A percentile compares a stretch with the other conserved stretches of the same genome.
phyloP scores from a whole-genome alignment of 1,284 basidiomycete species.

The Cutaneotrichosporon daszewskae region DNA sequence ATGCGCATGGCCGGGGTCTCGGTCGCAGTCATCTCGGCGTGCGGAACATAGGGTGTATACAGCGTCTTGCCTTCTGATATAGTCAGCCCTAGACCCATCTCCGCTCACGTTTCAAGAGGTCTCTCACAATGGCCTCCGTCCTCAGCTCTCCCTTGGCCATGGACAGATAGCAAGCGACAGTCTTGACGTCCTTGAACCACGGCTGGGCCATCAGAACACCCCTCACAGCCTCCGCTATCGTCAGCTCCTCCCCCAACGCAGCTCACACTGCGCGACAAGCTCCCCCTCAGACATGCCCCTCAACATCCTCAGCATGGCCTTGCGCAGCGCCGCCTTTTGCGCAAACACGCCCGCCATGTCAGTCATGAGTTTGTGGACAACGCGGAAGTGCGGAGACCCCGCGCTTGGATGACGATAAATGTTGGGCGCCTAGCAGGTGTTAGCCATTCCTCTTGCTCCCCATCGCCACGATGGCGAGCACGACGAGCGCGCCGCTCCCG shows the following conservation, averaged over 20 bases:
- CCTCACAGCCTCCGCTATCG: constrained; percentile 33
- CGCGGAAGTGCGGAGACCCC: background rate
- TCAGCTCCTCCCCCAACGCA: background rate
- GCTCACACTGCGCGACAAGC: constrained; percentile 38
- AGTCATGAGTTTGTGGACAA: background rate
- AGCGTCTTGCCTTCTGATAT: constrained; percentile 20
- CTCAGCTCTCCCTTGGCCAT: constrained; percentile 44
- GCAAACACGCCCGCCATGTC: constrained; percentile 27
- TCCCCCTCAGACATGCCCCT: constrained; percentile 26
- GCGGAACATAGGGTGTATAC: constrained; percentile 38
- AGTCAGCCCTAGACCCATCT: background rate
- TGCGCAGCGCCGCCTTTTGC: constrained; percentile 34
- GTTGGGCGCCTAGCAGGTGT: background rate
- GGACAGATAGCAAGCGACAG: constrained; percentile 42
- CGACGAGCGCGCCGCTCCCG: constrained; percentile 3
- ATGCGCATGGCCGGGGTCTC: constrained; percentile 37
- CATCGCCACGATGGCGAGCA: no score
- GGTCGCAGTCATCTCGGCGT: constrained; percentile 4
- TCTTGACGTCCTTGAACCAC: constrained; percentile 30
- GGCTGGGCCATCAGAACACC: constrained; percentile 22
- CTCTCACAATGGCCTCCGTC: constrained; percentile 35
- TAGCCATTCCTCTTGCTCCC: no score
- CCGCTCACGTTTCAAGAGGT: constrained; percentile 23
- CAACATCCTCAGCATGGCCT: constrained; percentile 35
- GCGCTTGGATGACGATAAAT: background rate